These are phyloP conservation scores for Scedosporium aurantiacum DNA, from an alignment of 2,329 filamentous ascomycete species.

Conservation along the genomic window DNA sequence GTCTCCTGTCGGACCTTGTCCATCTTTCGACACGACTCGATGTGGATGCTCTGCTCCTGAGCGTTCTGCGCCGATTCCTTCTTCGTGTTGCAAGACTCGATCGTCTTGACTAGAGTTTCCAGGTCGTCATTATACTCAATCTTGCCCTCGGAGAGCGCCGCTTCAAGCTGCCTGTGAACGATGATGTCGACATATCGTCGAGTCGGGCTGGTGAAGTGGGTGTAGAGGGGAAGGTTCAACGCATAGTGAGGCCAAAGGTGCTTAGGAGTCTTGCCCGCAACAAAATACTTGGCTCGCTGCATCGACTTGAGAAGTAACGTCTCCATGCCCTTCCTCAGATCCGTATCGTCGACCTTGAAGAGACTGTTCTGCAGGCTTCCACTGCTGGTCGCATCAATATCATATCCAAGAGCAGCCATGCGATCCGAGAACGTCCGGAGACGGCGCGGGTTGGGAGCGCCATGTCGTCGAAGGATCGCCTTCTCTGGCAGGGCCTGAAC, in stretches of 20 bases:
- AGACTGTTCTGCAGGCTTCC: conserved; percentile 87
- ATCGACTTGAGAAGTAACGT: conserved; percentile 90
- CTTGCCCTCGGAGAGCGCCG: conserved; percentile 68
- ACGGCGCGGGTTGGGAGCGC: conserved; percentile 74
- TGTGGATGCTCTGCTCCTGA: conserved; percentile 97
- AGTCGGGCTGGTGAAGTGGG: conserved; percentile 92
- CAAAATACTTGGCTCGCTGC: conserved; percentile 91
- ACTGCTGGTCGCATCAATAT: conserved; percentile 81
- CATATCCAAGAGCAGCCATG: conserved; percentile 83
- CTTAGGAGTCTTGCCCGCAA: conserved; percentile 67
- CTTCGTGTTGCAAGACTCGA: conserved; percentile 95
- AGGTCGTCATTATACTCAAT: conserved; percentile 82
- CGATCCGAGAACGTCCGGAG: conserved; percentile 85
- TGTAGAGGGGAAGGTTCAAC: conserved; percentile 86
- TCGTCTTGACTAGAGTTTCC: conserved; percentile 80
- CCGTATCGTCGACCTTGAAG: conserved; percentile 81
- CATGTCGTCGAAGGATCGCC: conserved; percentile 80
- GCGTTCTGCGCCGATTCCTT: conserved; percentile 96
- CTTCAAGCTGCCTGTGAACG: conserved; percentile 88
- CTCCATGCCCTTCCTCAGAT: conserved; percentile 95
- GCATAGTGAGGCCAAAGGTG: conserved; percentile 81
- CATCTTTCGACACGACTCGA: conserved; percentile 93
- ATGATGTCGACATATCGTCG: conserved; percentile 91
- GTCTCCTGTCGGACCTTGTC: conserved; percentile 79
- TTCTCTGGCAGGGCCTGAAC: conserved; percentile 74